Conservation (phyloP, 1,284 basidiomycete species). For the Microbotryum saponariae region DNA sequence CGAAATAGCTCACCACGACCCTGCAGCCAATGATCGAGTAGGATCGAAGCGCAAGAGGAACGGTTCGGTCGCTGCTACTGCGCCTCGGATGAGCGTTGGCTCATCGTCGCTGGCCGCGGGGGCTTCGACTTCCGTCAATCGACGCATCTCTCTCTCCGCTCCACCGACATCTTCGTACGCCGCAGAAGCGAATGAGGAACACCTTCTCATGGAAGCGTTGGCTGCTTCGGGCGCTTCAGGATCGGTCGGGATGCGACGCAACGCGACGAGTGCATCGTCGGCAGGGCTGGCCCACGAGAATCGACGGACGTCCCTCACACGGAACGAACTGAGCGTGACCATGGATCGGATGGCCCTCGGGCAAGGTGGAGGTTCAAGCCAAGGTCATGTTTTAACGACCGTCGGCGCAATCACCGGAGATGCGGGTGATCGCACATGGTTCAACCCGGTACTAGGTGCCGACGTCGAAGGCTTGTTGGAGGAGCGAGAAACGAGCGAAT, state of each 20-base stretch:
- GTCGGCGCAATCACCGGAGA: too few relatives aligned
- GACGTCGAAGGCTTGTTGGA: too few relatives aligned
- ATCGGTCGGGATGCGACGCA: neutral
- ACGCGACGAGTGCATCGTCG: neutral
- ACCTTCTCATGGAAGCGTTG: neutral
- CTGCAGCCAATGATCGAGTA: too few relatives aligned
- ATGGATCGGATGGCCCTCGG: slow-evolving; percentile 58
- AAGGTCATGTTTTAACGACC: too few relatives aligned
- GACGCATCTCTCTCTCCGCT: neutral
- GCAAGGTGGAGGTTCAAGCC: slow-evolving; percentile 3
- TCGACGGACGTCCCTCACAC: slow-evolving; percentile 14
- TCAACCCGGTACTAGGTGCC: too few relatives aligned
- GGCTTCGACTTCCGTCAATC: neutral
- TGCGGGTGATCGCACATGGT: too few relatives aligned
- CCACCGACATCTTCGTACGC: neutral
- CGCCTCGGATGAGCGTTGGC: too few relatives aligned
- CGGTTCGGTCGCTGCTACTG: too few relatives aligned
- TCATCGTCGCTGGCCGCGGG: too few relatives aligned
- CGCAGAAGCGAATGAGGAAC: neutral
- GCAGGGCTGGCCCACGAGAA: neutral
- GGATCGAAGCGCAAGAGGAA: too few relatives aligned
- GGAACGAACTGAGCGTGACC: slow-evolving; percentile 55
- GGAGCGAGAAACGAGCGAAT: too few relatives aligned
- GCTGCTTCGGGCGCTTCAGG: neutral
- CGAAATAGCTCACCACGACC: too few relatives aligned